phyloP scores from a whole-genome alignment of 2,329 filamentous ascomycete genomes.

The Colletotrichum gloeosporioides region DNA sequence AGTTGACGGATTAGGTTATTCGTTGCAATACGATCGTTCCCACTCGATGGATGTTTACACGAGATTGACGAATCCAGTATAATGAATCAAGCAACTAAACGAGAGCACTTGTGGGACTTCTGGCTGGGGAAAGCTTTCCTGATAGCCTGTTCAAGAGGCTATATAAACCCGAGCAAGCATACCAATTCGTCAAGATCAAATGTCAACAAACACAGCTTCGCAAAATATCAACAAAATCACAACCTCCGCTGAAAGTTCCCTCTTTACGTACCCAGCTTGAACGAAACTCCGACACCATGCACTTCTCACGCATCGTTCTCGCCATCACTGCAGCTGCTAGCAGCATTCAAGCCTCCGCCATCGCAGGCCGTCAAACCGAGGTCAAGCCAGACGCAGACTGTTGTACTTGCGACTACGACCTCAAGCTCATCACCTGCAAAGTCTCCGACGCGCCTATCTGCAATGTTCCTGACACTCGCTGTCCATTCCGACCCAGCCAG shows the following conservation, averaged over 20 bases:
- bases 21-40: not conserved
- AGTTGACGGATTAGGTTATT: not conserved
- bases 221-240: not conserved
- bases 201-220: not conserved
- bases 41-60: not conserved
- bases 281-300: not conserved
- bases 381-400: not conserved
- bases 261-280: not conserved
- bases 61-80: not conserved
- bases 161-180: not conserved
- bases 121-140: not conserved
- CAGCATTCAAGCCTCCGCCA: not conserved
- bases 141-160: not conserved
- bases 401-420: not conserved
- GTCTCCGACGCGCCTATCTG: not conserved
- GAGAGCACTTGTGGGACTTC: not conserved
- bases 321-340: not conserved
- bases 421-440: not conserved
- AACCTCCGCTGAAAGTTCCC: not conserved
- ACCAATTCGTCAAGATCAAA: not conserved
- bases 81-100: not conserved
- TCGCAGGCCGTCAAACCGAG: not conserved
- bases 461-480: not conserved
- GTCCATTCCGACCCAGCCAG: not conserved
- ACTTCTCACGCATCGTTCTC: not conserved